Conservation (phyloP, 2,329 filamentous ascomycete genomes). For the Penicillium sp. region DNA sequence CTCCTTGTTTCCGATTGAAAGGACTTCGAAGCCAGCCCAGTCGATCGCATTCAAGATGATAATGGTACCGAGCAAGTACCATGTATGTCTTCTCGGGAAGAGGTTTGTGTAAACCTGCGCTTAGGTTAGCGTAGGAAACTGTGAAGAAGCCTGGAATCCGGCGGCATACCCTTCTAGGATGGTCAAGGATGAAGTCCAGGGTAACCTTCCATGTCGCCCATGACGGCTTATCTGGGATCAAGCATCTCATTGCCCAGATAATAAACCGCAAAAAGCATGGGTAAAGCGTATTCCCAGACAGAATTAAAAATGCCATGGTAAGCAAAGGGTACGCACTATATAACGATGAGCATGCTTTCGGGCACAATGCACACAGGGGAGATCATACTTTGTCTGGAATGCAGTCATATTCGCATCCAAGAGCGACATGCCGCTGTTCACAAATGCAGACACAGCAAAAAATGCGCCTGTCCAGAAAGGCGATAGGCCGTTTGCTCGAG, state of each 20-base stretch:
- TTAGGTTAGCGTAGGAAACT: slow-evolving; percentile 7
- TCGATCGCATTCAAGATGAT: slow-evolving; percentile 54
- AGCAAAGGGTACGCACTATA: slow-evolving; percentile 36
- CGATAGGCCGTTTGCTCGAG: slow-evolving; percentile 45
- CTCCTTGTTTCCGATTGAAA: slow-evolving; percentile 54
- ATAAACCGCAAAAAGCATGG: slow-evolving; percentile 55
- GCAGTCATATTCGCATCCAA: no score
- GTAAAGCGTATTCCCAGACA: slow-evolving; percentile 60
- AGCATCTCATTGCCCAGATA: slow-evolving; percentile 44
- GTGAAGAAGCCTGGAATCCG: no score
- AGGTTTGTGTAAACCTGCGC: slow-evolving; percentile 37
- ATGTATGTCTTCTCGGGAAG: slow-evolving; percentile 56
- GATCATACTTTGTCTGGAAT: no score
- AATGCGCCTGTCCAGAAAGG: slow-evolving; percentile 44
- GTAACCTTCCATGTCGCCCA: slow-evolving; percentile 28
- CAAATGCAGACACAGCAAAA: slow-evolving; percentile 48
- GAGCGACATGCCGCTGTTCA: slow-evolving; percentile 49
- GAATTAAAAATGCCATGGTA: slow-evolving; percentile 49
- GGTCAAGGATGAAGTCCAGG: slow-evolving; percentile 30
- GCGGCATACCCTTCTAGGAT: slow-evolving; percentile 28
- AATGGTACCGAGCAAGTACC: slow-evolving; percentile 57
- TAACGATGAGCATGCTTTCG: no score
- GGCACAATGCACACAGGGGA: no score
- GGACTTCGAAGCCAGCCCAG: slow-evolving; percentile 57
- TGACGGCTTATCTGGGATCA: slow-evolving; percentile 23